Base-by-base conservation (phyloP, 768 basidiomycete genomes). In the Lactarius indigo region DNA sequence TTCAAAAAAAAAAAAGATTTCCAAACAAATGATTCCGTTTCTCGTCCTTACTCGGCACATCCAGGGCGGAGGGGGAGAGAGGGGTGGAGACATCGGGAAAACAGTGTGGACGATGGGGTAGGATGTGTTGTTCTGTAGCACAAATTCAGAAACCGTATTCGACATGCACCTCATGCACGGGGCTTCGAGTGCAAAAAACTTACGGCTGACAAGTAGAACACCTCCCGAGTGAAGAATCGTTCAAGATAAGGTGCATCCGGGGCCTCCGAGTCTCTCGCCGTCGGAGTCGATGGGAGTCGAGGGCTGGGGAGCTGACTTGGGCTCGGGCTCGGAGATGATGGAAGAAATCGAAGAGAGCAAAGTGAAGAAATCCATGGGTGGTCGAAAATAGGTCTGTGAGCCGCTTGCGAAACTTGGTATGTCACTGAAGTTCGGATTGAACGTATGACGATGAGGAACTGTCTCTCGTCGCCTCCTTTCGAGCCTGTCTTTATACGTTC, bases 271-370 rank as follows among this genome's bases (percentile, higher is more conserved):
- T 28, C 26, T 4, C n/a, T 10, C 10, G 42, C 26, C 20, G 26
- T 50, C 42, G 13, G 60, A 9, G 42, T 61, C 60, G 23, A 52
- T 50, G 60, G 60, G 44, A 28, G 58, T 59, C 9, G 35, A 18
- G 20, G n/a, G 58, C 28, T 44, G n/a, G n/a, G 37, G 20, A 2
- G 5, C 60, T 3, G 60, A 28, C 31, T 41, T 31, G 8, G 60
- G 26, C 26, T 41, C 44, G 17, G 60, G 17, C 41, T 50, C 44
- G 17, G 44, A 23, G 60, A 61, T 7, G 54, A 28, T 28, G 52
- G 52, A 26, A 15, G 26, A 12, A 52, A 52, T 28, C 23, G 13
- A 52, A 15, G 13, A 17, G 54, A 17, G 13, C 54, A 23, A 55
- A 6, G 54, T 20, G 54, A 55, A 55, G 54, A 55, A 30, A 31